Percentiles rank a stretch among this genome's conserved stretches.
phyloP scores from a whole-genome alignment of 2,329 filamentous ascomycete species.

The Ambrosiella cleistominuta region DNA sequence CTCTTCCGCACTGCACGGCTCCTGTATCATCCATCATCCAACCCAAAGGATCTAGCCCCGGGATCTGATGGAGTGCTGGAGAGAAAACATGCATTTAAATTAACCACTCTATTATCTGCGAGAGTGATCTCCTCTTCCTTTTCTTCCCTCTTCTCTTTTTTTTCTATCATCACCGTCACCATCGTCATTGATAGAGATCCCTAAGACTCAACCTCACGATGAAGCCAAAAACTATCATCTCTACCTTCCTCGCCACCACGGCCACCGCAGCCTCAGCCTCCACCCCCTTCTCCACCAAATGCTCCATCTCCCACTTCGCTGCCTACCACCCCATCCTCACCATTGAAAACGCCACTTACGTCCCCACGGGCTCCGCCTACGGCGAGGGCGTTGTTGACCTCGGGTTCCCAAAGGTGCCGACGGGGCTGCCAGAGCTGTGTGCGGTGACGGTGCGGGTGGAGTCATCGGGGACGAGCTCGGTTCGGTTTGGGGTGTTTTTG shows the following conservation, averaged over 20 bases:
- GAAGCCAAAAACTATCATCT: neutral
- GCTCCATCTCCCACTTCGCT: neutral
- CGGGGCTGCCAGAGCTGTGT: conserved; percentile 20
- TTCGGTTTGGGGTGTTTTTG: conserved; percentile 20
- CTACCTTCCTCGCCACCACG: neutral
- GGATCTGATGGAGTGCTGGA: neutral
- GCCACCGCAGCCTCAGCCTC: neutral
- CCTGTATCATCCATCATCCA: too few species aligned
- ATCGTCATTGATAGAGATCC: neutral
- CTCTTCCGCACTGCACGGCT: too few species aligned
- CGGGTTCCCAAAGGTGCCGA: conserved; percentile 17
- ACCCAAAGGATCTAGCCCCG: neutral
- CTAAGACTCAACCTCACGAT: neutral
- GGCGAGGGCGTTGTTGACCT: conserved; percentile 16
- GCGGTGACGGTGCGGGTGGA: conserved; percentile 19
- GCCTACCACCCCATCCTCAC: neutral
- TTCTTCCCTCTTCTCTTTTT: neutral
- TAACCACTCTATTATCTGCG: neutral
- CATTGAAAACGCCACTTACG: conserved; percentile 8
- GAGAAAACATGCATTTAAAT: neutral
- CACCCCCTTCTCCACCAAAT: neutral
- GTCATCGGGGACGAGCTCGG: conserved; percentile 15
- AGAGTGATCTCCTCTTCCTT: neutral
- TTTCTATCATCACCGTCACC: neutral
- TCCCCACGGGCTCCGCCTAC: conserved; percentile 15